Base-by-base conservation (phyloP, 2,329 filamentous ascomycete species). In the Furcasterigmium sp. region DNA sequence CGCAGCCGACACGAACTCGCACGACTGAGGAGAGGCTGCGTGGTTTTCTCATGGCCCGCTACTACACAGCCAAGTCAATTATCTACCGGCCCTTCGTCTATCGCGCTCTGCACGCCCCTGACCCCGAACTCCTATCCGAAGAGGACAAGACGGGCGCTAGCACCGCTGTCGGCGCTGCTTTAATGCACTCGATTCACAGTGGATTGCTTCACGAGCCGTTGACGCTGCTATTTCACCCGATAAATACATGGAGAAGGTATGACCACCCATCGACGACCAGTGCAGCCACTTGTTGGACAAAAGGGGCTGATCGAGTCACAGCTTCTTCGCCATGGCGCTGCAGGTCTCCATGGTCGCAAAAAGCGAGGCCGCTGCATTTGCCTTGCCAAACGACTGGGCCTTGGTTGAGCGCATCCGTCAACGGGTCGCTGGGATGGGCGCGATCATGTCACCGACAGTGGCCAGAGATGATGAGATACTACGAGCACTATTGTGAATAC, bases 41-140 rank as follows among this genome's bases (percentile, higher is more conserved):
- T 10, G 42, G 42, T 18, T 28, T 37, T 18, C 42, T 47, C 25
- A 41, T 28, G 17, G 42, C 41, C 3, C 45, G 42, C n/a, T 44
- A 44, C 28, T 42, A 21, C 14, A 29, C 45, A 6, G 45, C 45
- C 23, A 47, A 47, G 28, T 41, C 42, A n/a, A 47, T 47, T 26
- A 37, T 42, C 15, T 41, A 44, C 42, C 37, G 45, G 14, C 42
- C 39, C 3, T 44, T 37, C 28, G 29, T 39, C 17, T 39, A 39
- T 18, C 37, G 37, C n/a, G 37, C 20, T 10, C 37, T 39, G 15
- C 25, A 39, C 37, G 19, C 25, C 3, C 7, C 15, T 17, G 9
- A 19, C 4, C 15, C 37, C 10, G 18, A 14, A 6, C 25, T 29
- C 8, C 37, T 39, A 15, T 39, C 37, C 8, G 25, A 39, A 8